Evolutionary conservation across 306 rosid species (phyloP).

Genomic region (Vicia faba): DNA sequence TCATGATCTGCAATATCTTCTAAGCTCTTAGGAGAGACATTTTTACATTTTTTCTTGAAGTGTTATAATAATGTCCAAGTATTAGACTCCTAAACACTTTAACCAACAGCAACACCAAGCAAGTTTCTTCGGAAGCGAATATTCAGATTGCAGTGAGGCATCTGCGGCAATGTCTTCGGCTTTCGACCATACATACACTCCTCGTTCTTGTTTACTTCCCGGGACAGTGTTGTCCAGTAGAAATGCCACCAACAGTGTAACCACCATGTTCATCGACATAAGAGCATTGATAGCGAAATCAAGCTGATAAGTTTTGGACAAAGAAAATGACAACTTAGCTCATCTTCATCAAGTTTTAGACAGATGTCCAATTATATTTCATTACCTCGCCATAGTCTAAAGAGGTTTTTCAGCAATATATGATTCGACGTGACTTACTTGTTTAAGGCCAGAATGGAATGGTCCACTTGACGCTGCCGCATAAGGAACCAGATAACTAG

Average conservation of each 20-base stretch:
- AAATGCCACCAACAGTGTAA: constrained; percentile 74
- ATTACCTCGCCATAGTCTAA: not conserved
- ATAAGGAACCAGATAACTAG: constrained; percentile 84
- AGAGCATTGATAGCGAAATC: constrained; percentile 84
- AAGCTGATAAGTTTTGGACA: constrained; percentile 54
- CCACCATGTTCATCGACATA: constrained; percentile 94
- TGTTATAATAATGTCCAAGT: not conserved
- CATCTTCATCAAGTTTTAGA: constrained; percentile 4
- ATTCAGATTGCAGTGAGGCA: constrained; percentile 64
- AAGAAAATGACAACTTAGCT: constrained; percentile 40
- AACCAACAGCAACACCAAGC: constrained; percentile 50
- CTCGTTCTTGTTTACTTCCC: constrained; percentile 79
- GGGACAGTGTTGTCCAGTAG: constrained; percentile 87
- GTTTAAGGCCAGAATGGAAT: constrained; percentile 59
- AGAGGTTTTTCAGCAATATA: not conserved
- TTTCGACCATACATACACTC: constrained; percentile 71
- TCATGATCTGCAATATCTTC: constrained; percentile 13
- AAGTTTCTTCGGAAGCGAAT: constrained; percentile 66
- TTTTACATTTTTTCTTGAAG: too few relatives aligned
- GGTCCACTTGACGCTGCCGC: constrained; percentile 93
- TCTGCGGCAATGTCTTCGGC: constrained; percentile 58
- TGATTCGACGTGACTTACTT: constrained; percentile 47
- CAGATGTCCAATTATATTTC: too few relatives aligned
- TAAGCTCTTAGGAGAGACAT: not conserved
- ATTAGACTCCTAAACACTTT: constrained; percentile 55